Base-by-base conservation (phyloP, 768 basidiomycete species). In the Boletus vermiculosoides region DNA sequence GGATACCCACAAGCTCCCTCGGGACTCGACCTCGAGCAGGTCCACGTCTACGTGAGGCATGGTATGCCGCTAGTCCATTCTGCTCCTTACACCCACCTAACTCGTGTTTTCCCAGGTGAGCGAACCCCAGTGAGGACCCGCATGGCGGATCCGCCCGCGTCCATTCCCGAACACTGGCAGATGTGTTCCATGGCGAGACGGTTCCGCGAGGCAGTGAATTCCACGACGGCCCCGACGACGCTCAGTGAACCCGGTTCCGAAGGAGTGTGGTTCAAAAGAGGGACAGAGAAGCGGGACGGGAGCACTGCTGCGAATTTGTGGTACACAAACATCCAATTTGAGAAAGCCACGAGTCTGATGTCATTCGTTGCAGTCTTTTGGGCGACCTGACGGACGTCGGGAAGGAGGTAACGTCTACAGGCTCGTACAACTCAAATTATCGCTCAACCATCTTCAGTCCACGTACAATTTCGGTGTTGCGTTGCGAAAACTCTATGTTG, bases 21-120 rank as follows among this genome's bases (percentile, higher is more conserved):
- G 2, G 79, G 73, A 25, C 75, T 91, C 18, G 57, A 76, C 61
- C 74, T 91, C 40, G 79, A 86, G 66, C 89, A 90, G 67, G 87
- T 91, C 12, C 86, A 91, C 67, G 71, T 90, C 39, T 91, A 83
- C 64, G 81, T 88, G 5, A 78, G 90, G 25, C 90, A 92, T 68
- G 89, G 89, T 88, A 54, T 47, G 83, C 74, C 52, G 36, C 34
- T 18, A 2, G 4, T 15, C 31, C 25, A 20, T 22, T 37, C 42
- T 46, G 12, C 15, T 25, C 20, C 28, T 25, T 36, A 0, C 42
- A 16, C 22, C n/a, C n/a, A 15, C 46, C 37, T 40, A 11, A 40
- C 54, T 25, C 18, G 10, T 28, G 28, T 47, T 44, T 48, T 56
- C 45, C 44, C 57, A 91, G 89, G 89, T 31, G 90, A 91, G 72